Percentiles rank a stretch among this genome's conserved stretches.
These are phyloP conservation scores for Fonsecaea erecta DNA, from an alignment of 2,329 filamentous ascomycete genomes.

Conservation along the genomic window DNA sequence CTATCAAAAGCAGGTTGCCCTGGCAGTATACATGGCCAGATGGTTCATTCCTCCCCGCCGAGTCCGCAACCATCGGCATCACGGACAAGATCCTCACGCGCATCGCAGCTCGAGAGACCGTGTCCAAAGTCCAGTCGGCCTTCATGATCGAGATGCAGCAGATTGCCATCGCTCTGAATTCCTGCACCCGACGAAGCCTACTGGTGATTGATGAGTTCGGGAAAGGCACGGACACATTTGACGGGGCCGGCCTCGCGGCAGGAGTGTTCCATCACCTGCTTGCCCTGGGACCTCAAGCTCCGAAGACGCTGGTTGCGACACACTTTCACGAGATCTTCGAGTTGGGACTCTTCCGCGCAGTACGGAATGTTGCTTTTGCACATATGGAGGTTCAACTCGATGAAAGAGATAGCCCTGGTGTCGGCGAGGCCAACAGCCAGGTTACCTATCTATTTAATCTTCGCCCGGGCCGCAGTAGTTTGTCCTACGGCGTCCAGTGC, in stretches of 20 bases:
- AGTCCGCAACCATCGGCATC: constrained; percentile 74
- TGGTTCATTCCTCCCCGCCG: constrained; percentile 87
- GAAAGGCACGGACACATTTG: constrained; percentile 64
- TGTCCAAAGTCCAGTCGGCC: constrained; percentile 67
- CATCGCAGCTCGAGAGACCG: constrained; percentile 74
- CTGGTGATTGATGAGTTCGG: constrained; percentile 93
- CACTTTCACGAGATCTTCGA: constrained; percentile 66
- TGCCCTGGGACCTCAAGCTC: constrained; percentile 52
- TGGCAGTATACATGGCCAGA: constrained; percentile 93
- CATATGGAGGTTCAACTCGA: constrained; percentile 63
- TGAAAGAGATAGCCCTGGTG: constrained; percentile 8
- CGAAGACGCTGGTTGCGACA: constrained; percentile 66
- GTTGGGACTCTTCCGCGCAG: constrained; percentile 55
- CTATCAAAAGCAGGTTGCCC: constrained; percentile 88
- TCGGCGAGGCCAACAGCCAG: constrained; percentile 54
- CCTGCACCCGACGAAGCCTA: constrained; percentile 76
- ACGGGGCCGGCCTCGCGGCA: constrained; percentile 68
- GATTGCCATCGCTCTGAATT: constrained; percentile 73
- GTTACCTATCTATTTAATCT: constrained; percentile 72
- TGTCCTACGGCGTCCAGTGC: constrained; percentile 85
- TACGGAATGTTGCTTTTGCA: constrained; percentile 56
- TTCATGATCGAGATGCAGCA: constrained; percentile 88
- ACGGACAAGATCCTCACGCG: constrained; percentile 92
- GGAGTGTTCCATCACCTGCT: constrained; percentile 65
- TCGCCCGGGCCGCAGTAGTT: constrained; percentile 68